Conservation (phyloP, 257 asterid species). For the Solanum bukasovii region DNA sequence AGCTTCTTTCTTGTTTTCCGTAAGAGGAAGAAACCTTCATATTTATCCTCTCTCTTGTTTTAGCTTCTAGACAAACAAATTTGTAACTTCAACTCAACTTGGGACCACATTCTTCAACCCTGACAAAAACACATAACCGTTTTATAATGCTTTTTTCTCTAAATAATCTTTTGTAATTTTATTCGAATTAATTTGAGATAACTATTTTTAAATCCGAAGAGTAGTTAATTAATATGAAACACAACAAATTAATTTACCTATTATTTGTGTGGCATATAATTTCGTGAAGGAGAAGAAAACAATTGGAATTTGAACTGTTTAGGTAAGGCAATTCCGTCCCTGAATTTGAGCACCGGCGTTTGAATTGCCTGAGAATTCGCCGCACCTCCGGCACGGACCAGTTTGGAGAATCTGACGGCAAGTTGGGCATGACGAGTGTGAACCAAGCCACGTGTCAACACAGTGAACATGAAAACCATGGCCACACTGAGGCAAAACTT, state of each 20-base stretch:
- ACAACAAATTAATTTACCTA: neutral
- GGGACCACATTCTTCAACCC: neutral
- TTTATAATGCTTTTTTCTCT: neutral
- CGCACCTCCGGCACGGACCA: constrained; percentile 33
- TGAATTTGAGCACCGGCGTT: neutral
- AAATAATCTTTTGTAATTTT: neutral
- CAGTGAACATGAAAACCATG: constrained; percentile 43
- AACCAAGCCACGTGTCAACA: constrained; percentile 50
- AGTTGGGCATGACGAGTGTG: constrained; percentile 61
- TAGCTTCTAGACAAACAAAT: neutral
- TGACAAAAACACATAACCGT: neutral
- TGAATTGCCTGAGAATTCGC: constrained; percentile 10
- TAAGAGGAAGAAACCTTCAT: neutral
- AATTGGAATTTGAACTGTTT: neutral
- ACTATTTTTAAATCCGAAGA: too few relatives aligned
- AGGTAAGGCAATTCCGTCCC: neutral
- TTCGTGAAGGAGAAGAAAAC: neutral
- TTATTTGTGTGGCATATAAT: neutral
- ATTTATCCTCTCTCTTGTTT: neutral
- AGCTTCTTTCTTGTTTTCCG: neutral
- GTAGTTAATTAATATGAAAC: too few relatives aligned
- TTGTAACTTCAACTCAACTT: neutral
- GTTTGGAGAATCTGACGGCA: constrained; percentile 33
- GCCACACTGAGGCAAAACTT: constrained; percentile 50
- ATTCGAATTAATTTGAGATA: neutral